Evolutionary conservation across 495 filamentous ascomycete species (phyloP), one percentile per base, ranked within the genome.

Genomic region (Saxophila tyrrhenica): DNA sequence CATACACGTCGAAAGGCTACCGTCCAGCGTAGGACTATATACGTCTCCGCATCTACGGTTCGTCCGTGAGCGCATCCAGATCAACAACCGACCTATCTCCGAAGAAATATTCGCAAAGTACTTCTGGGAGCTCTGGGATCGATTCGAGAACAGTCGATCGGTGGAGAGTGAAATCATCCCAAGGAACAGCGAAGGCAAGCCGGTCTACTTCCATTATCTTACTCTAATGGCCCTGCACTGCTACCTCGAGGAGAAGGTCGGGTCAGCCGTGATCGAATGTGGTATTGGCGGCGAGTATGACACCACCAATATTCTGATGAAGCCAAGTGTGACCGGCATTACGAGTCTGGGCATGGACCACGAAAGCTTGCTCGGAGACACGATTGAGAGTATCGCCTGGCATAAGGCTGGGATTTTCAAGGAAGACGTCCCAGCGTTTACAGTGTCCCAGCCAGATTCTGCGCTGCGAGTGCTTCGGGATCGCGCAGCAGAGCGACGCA

Each of bases 351-450:
- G 89, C 8, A 94, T 98, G 58, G 94, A 98, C 60, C 92, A 98
- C 62, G 79, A 82, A 15, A 75, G 73, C 16, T 73, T 89, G 64
- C 77, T 98, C 29, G 92, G 92, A 15, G 67, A 78, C 32, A 94
- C 92, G 0, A 81, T 95, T 41, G 86, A 89, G 47, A 77, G 90
- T 58, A 98, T 98, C 56, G 91, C 94, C 2, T 97, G 94, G 92
- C 91, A 98, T 64, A 97, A 98, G 67, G 86, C 79, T 13, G 92
- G 92, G 13, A 91, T 97, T 49, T 84, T 95, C 72, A 98, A 97
- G 66, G 22, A 65, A 1, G 81, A 78, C 0, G 73, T 73, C 11
- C 77, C 80, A 9, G 85, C 80, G 1, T 92, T 94, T 52, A 87
- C 84, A 0, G 79, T 85, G 11, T 79, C 80, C 16, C 92, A 98